These are phyloP conservation scores for Mangifera indica DNA, from an alignment of 345 rosid genomes.

Conservation along the genomic window DNA sequence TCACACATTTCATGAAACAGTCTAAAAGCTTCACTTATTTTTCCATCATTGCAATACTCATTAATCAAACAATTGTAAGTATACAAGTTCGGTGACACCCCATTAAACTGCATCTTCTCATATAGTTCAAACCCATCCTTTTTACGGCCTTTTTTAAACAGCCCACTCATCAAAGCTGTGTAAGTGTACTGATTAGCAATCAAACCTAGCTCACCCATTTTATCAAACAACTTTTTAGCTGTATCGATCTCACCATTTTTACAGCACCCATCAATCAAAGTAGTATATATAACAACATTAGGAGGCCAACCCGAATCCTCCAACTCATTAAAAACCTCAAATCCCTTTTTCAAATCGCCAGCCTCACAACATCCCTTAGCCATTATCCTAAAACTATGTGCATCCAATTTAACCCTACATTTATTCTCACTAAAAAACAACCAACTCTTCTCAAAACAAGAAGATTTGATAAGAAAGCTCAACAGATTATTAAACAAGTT, in stretches of 20 bases:
- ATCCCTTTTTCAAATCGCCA: conserved; percentile 48
- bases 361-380: conserved; percentile 67
- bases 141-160: conserved; percentile 55
- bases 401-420: conserved; percentile 42
- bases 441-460: conserved; percentile 44
- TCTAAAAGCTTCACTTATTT: conserved; percentile 38
- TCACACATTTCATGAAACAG: conserved; percentile 82
- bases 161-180: conserved; percentile 68
- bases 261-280: conserved; percentile 80
- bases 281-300: conserved; percentile 66
- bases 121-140: conserved; percentile 56
- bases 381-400: conserved; percentile 65
- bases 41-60: conserved; percentile 49
- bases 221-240: conserved; percentile 50
- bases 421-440: conserved; percentile 38
- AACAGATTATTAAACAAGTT: conserved; percentile 50
- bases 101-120: conserved; percentile 57
- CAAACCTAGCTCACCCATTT: conserved; percentile 56
- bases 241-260: conserved; percentile 56
- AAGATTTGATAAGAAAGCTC: conserved; percentile 35
- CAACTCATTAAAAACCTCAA: conserved; percentile 44
- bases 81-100: conserved; percentile 54
- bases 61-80: conserved; percentile 64
- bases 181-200: conserved; percentile 68
- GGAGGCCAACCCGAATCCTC: conserved; percentile 50